Evolutionary conservation across 163 green algal genomes (phyloP).

Genomic region (Prototheca stagnorum): DNA sequence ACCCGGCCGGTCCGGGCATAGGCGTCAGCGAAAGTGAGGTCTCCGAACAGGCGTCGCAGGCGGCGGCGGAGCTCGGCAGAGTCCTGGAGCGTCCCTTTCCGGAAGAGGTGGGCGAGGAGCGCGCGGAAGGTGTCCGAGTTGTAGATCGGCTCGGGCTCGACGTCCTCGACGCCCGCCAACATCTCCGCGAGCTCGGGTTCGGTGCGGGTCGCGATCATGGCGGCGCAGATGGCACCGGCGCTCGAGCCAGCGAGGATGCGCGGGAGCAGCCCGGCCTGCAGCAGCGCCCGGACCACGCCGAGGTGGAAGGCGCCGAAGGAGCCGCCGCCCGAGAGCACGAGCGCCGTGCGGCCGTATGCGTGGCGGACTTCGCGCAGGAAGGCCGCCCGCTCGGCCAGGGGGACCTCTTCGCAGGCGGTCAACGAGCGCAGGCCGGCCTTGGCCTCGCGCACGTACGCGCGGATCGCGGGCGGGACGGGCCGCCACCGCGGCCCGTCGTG

Average conservation of each 20-base stretch:
- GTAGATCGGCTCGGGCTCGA: conserved; percentile 50
- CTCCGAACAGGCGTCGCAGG: conserved; percentile 51
- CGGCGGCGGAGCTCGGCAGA: conserved; percentile 48
- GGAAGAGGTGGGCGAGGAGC: conserved; percentile 2
- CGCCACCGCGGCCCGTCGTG: background rate
- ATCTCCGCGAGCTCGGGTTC: conserved; percentile 57
- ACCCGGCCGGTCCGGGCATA: conserved; percentile 68
- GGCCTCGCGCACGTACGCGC: conserved; percentile 56
- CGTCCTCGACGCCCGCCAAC: conserved; percentile 17
- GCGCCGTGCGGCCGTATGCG: conserved; percentile 83
- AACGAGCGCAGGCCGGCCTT: conserved; percentile 33
- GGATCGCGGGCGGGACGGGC: conserved; percentile 34
- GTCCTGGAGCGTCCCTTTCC: conserved; percentile 17
- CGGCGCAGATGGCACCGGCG: conserved; percentile 55
- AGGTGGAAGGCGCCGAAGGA: conserved; percentile 90
- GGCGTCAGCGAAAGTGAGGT: conserved; percentile 71
- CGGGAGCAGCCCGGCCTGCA: conserved; percentile 74
- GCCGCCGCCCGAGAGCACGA: conserved; percentile 81
- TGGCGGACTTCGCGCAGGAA: conserved; percentile 89
- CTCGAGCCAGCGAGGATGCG: conserved; percentile 73
- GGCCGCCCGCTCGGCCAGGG: conserved; percentile 64
- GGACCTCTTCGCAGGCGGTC: conserved; percentile 22
- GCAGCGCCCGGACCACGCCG: conserved; percentile 61
- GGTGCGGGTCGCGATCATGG: conserved; percentile 59
- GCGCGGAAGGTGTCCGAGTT: conserved; percentile 36